Evolutionary conservation across 139 green algal genomes (phyloP).

Genomic region (Chlamydomonas applanata): DNA sequence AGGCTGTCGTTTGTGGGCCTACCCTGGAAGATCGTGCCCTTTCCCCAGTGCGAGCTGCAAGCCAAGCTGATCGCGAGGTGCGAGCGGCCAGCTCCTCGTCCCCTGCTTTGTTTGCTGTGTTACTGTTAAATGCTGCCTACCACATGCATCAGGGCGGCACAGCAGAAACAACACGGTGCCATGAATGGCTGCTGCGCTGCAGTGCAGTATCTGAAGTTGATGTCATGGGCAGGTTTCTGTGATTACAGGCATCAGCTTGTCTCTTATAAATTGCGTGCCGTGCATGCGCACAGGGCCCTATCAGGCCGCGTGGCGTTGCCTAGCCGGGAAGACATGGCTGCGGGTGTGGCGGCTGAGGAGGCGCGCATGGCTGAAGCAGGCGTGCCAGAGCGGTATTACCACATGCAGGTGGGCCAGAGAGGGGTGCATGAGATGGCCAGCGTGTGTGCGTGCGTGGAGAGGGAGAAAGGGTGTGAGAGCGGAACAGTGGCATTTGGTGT

Average conservation of each 20-base stretch:
- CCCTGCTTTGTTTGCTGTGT: too few species aligned
- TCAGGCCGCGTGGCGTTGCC: constrained; percentile 39
- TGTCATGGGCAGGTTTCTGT: neutral
- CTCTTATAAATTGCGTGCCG: constrained; percentile 18
- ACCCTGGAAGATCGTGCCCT: constrained; percentile 70
- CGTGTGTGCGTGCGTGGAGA: too few species aligned
- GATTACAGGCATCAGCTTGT: neutral
- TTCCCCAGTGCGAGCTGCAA: constrained; percentile 68
- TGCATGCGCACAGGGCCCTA: constrained; percentile 32
- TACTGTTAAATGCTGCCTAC: too few species aligned
- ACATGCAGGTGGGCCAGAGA: too few species aligned
- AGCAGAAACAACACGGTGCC: neutral
- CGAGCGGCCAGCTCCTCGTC: too few species aligned
- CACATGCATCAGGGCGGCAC: neutral
- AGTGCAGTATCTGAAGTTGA: neutral
- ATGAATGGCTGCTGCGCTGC: neutral
- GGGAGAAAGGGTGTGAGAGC: too few species aligned
- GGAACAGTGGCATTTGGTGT: too few species aligned
- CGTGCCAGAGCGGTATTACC: neutral
- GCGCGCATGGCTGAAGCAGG: neutral
- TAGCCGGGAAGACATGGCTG: constrained; percentile 26
- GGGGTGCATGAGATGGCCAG: too few species aligned
- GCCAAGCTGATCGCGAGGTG: constrained; percentile 36
- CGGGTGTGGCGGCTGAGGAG: constrained; percentile 19
- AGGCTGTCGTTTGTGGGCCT: constrained; percentile 75